Base-by-base conservation (phyloP, 805 yeast species). In the Tetrapisispora pingtungensis region DNA sequence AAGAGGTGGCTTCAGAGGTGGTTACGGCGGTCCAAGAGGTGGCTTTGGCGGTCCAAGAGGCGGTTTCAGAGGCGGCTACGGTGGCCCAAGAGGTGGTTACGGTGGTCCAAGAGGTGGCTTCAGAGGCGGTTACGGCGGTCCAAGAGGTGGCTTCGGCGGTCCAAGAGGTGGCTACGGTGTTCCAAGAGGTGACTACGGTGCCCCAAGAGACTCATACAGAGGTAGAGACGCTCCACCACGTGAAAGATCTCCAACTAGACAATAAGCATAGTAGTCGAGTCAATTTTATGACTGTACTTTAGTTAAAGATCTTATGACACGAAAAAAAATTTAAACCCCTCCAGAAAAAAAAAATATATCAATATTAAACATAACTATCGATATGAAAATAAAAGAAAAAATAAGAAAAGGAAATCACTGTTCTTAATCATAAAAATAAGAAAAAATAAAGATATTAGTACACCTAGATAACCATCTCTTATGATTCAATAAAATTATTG, bases 221-320 rank as follows among this genome's bases (percentile, higher is more conserved):
- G 70, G 78, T 46, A 69, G 74, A 54, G 79, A 73, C 53, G 62
- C 63, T 49, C 58, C 65, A 45, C 74, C 65, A 45, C 74, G 84
- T 62, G 84, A 79, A 64, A 80, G 87, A 75, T 80, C 88, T 48
- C 87, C 88, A 67, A 74, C 82, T 51, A 79, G 86, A 70, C 80
- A 78, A 65, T 77, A 68, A 18, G 17, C 17, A 10, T 5, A 17
- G n/a, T n/a, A n/a, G n/a, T n/a, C n/a, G n/a, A n/a, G n/a, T n/a
- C n/a, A n/a, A n/a, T n/a, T n/a, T n/a, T n/a, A n/a, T n/a, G n/a
- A n/a, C n/a, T n/a, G n/a, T n/a, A n/a, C n/a, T n/a, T n/a, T n/a
- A n/a, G n/a, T n/a, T n/a, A n/a, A n/a, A n/a, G n/a, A n/a, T n/a
- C n/a, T n/a, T n/a, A n/a, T n/a, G n/a, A n/a, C n/a, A n/a, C n/a